phyloP scores from a whole-genome alignment of 345 rosid genomes.

The Euphorbia peplus region DNA sequence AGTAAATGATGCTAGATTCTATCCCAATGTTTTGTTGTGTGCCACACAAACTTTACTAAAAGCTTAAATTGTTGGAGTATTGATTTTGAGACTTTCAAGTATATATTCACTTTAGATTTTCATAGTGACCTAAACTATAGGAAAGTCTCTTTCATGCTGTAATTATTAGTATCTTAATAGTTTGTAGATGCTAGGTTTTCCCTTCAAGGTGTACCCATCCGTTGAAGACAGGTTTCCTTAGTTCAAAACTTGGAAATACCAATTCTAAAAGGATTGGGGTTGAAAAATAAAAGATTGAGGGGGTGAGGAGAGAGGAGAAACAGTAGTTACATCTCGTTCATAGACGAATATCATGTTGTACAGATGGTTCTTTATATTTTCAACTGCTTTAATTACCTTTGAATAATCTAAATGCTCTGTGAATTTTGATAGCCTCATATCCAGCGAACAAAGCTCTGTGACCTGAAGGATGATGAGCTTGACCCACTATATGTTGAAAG shows the following conservation, averaged over 20 bases:
- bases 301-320: background rate
- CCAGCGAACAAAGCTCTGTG: conserved; percentile 94
- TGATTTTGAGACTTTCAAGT: background rate
- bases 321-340: background rate
- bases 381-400: conserved; percentile 18
- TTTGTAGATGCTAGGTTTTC: background rate
- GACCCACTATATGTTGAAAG: conserved; percentile 75
- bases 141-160: background rate
- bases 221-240: background rate
- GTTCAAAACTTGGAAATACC: background rate
- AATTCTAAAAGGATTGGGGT: background rate
- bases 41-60: background rate
- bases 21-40: background rate
- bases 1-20: background rate
- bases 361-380: background rate
- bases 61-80: background rate
- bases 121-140: background rate
- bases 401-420: conserved; percentile 26
- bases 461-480: conserved; percentile 85
- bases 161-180: background rate
- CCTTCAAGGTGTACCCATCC: background rate
- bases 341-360: background rate
- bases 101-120: background rate
- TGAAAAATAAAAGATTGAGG: background rate
- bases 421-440: conserved; percentile 71